Base-by-base conservation (phyloP, 805 yeast species). In the Cyberlindnera americana region DNA sequence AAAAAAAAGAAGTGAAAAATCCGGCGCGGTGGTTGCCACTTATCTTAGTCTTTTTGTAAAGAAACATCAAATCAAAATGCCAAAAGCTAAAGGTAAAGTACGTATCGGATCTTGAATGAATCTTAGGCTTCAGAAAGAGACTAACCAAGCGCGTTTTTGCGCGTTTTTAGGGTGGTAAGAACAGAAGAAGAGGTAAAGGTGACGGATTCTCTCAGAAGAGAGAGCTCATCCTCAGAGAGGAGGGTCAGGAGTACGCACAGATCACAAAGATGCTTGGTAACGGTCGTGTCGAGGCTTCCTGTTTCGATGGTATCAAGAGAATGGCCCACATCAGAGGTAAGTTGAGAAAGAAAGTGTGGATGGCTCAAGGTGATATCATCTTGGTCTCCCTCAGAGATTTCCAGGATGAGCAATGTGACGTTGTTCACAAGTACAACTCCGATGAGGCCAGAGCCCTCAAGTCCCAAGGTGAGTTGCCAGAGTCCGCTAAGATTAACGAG, bases 311-410 rank as follows among this genome's bases (percentile, higher is more conserved):
- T 50, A 73, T 75, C 54, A 86, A 81, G 64, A 82, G 99, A 73
- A 78, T 89, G 78, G 99, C 95, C 15, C 99, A 91, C 63, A 93
- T 93, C 61, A 87, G 99, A 77, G 99, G 99, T 58, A 93, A 93
- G 65, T 78, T 93, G 70, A 86, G 99, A 78, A 93, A 93, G 83
- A 93, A 91, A 78, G 99, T 93, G 46, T 93, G 99, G 99, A 90
- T 93, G 88, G 86, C 86, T 34, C 98, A 89, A 66, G 99, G 99
- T 72, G 99, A 93, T 64, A 93, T 93, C 56, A 88, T 93, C 54
- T 73, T 93, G 61, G 93, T 91, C 34, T 90, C 96, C 7, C 78
- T 93, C 57, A 89, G 99, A 76, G 99, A 93, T 60, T 93, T 93
- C 80, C 97, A 93, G 70, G 97, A 91, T 60, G 96, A 87, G 48